Conservation (phyloP, 805 yeast species). For the Zygotorulaspora chibaensis region DNA sequence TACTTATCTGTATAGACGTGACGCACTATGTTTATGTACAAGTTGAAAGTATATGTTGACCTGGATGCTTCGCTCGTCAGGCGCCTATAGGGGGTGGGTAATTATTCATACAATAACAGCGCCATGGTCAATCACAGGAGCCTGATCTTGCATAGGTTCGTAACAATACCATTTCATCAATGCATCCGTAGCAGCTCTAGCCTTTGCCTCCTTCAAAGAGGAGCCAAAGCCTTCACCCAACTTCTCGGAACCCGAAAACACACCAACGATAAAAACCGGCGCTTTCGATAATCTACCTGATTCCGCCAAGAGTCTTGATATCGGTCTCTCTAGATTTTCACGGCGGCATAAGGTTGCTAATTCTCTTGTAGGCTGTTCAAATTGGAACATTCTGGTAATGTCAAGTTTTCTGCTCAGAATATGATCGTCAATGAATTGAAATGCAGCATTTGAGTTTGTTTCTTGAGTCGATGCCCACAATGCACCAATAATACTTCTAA, state of each 20-base stretch:
- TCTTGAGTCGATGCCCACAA: slow-evolving; percentile 57
- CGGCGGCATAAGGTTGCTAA: slow-evolving; percentile 71
- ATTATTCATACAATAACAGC: slow-evolving; percentile 38
- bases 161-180: slow-evolving; percentile 90
- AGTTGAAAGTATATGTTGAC: slow-evolving; percentile 4
- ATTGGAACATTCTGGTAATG: slow-evolving; percentile 67
- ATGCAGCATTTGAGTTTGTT: slow-evolving; percentile 52
- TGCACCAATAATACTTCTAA: slow-evolving; percentile 80
- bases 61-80: slow-evolving; percentile 1
- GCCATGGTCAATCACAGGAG: slow-evolving; percentile 52
- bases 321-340: slow-evolving; percentile 68
- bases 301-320: slow-evolving; percentile 82
- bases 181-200: slow-evolving; percentile 87
- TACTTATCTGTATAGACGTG: neutral
- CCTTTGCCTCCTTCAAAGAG: slow-evolving; percentile 84
- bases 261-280: slow-evolving; percentile 89
- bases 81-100: neutral
- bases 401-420: slow-evolving; percentile 80
- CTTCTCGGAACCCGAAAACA: slow-evolving; percentile 74
- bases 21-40: slow-evolving; percentile 6
- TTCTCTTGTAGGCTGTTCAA: slow-evolving; percentile 83
- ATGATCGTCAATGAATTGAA: slow-evolving; percentile 66
- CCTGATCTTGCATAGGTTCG: slow-evolving; percentile 60
- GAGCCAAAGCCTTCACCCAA: slow-evolving; percentile 95
- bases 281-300: slow-evolving; percentile 83